Evolutionary conservation across 2,329 filamentous ascomycete genomes (phyloP).

Genomic region (Cladosporium oxysporum): DNA sequence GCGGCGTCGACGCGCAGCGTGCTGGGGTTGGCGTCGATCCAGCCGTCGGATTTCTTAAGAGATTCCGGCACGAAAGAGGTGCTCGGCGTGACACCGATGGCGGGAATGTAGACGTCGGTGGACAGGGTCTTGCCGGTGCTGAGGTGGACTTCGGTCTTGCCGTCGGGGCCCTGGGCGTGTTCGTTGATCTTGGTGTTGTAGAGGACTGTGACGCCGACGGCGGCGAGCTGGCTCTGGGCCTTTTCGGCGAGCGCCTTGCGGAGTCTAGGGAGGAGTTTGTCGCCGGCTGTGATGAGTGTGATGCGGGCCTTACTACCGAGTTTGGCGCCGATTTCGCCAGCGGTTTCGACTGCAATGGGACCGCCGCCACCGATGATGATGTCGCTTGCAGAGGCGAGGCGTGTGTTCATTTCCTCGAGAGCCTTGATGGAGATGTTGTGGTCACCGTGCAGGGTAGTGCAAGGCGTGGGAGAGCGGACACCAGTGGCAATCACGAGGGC

Average conservation of each 20-base stretch:
- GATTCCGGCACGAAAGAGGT: slow-evolving; percentile 52
- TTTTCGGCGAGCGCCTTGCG: slow-evolving; percentile 42
- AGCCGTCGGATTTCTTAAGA: slow-evolving; percentile 47
- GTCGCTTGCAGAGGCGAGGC: slow-evolving; percentile 38
- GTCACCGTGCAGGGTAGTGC: slow-evolving; percentile 47
- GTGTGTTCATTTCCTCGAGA: slow-evolving; percentile 35
- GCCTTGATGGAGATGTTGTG: slow-evolving; percentile 35
- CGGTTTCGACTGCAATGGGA: slow-evolving; percentile 42
- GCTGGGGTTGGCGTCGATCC: slow-evolving; percentile 49
- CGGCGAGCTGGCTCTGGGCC: slow-evolving; percentile 50
- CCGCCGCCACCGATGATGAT: slow-evolving; percentile 42
- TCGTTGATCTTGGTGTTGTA: slow-evolving; percentile 33
- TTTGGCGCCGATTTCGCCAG: slow-evolving; percentile 39
- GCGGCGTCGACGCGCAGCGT: slow-evolving; percentile 50
- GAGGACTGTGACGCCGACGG: slow-evolving; percentile 46
- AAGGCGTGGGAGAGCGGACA: slow-evolving; percentile 47
- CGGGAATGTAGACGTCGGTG: slow-evolving; percentile 56
- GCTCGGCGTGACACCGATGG: slow-evolving; percentile 55
- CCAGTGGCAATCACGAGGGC: slow-evolving; percentile 60
- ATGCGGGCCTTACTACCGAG: slow-evolving; percentile 44
- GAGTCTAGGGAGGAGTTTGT: slow-evolving; percentile 46
- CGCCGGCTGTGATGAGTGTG: slow-evolving; percentile 47
- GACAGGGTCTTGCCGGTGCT: slow-evolving; percentile 50
- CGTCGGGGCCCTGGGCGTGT: slow-evolving; percentile 37
- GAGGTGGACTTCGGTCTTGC: slow-evolving; percentile 46